phyloP scores from a whole-genome alignment of 192 early-diverging fungal species.

The Backusella australiensis region DNA sequence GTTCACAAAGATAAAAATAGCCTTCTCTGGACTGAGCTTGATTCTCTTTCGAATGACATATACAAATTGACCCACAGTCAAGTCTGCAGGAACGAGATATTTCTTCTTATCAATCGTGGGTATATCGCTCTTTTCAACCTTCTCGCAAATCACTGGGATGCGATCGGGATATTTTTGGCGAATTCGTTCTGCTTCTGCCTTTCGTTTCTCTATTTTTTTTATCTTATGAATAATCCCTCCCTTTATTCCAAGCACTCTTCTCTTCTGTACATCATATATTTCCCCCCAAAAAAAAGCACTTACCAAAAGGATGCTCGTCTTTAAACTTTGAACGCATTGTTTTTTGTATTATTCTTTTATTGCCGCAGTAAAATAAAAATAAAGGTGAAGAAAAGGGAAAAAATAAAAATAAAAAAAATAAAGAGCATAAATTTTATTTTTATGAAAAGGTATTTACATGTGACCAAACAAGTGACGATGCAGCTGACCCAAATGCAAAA shows the following conservation, averaged over 20 bases:
- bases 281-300: background rate
- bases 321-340: conserved; percentile 90
- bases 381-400: background rate
- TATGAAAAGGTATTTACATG: background rate
- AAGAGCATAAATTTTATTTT: conserved; percentile 8
- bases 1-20: conserved; percentile 99
- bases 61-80: conserved; percentile 98
- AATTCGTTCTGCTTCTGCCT: conserved; percentile 95
- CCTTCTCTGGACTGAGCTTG: conserved; percentile 96
- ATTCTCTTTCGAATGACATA: conserved; percentile 97
- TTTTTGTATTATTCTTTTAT: background rate
- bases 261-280: background rate
- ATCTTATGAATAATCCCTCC: background rate
- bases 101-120: conserved; percentile 99
- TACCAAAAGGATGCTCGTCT: conserved; percentile 95
- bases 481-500: conserved; percentile 11
- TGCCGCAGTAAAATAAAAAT: background rate
- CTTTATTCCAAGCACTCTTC: background rate
- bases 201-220: conserved; percentile 77
- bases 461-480: conserved; percentile 2
- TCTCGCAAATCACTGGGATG: conserved; percentile 91
- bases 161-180: conserved; percentile 95
- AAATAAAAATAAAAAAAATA: background rate
- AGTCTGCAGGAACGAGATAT: conserved; percentile 96
- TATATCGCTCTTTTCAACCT: conserved; percentile 98